Evolutionary conservation across 257 asterid genomes (phyloP), one percentile per base, ranked within the genome.

Genomic region (Gentiana macrophylla): DNA sequence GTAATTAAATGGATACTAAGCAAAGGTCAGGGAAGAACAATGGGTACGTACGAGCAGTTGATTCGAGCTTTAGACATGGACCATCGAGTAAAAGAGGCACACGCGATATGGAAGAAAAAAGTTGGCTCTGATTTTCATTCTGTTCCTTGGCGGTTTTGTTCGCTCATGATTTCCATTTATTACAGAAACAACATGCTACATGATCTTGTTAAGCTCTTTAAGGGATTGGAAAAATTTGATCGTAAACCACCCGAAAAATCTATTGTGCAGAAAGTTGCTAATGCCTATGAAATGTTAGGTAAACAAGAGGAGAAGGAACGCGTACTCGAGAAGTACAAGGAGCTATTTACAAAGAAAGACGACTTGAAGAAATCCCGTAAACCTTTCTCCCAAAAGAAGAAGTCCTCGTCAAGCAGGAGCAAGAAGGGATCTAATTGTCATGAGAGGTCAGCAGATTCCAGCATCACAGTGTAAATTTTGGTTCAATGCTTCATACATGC

Each of bases 1-100:
- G 96, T 90, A 12, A 86, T 90, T 24, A 86, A 90, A 64, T 90
- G 97, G 97, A 90, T 82, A 77, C 73, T 90, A 37, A 86, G 96
- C 86, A 90, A 86, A 72, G 97, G 97, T 15, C 98, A 90, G 59
- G 94, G 96, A 49, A 79, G 49, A 37, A 90, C 96, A 13, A 74
- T 77, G 69, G 88, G 85, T 15, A 86, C 96, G 0, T 90, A 90
- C 35, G 86, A 77, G 9, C 96, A 86, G 74, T 57, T 90, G 70
- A 86, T 90, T 50, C 77, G 51, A 52, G 96, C 97, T 53, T 74
- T 90, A 35, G 97, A 86, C 61, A 84, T 72, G 94, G 97, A 86
- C 64, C 76, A 67, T 34, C 73, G 96, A 56, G 80, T 79, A 12
- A 76, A 77, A 66, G 94, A 90, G 67, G 94, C 95, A 1, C 74